phyloP scores from a whole-genome alignment of 805 yeast genomes.

The Ogataea haglerorum region DNA sequence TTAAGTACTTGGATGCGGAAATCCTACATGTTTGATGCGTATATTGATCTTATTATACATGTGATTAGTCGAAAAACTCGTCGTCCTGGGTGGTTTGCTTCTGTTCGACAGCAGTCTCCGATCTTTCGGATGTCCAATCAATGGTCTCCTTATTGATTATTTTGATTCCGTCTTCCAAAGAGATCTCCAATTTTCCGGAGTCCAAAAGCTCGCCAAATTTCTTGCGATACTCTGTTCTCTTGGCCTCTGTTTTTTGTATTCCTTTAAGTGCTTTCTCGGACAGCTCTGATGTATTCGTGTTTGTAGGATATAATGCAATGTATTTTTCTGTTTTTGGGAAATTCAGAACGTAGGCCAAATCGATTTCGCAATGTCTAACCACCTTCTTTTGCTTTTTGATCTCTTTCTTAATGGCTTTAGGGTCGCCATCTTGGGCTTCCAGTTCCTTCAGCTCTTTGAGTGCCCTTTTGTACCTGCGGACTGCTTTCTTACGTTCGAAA shows the following conservation, averaged over 20 bases:
- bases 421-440: constrained; percentile 24
- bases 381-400: constrained; percentile 42
- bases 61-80: constrained; percentile 33
- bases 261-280: constrained; percentile 41
- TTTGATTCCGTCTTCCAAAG: constrained; percentile 42
- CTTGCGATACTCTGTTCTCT: constrained; percentile 45
- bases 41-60: background rate
- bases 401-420: constrained; percentile 27
- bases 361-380: constrained; percentile 57
- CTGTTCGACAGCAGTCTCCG: background rate
- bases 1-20: constrained; percentile 43
- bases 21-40: constrained; percentile 16
- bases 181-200: constrained; percentile 51
- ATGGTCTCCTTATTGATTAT: constrained; percentile 8
- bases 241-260: constrained; percentile 40
- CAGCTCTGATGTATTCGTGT: constrained; percentile 31
- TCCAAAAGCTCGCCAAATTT: constrained; percentile 50
- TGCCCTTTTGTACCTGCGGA: constrained; percentile 61
- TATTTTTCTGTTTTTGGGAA: constrained; percentile 82
- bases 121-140: constrained; percentile 12
- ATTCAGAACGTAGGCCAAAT: constrained; percentile 68
- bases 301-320: constrained; percentile 66
- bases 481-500: constrained; percentile 84
- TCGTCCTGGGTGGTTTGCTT: constrained; percentile 26
- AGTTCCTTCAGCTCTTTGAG: constrained; percentile 37